Conservation (phyloP, 2,329 filamentous ascomycete species). For the Cladosporium sphaerospermum region DNA sequence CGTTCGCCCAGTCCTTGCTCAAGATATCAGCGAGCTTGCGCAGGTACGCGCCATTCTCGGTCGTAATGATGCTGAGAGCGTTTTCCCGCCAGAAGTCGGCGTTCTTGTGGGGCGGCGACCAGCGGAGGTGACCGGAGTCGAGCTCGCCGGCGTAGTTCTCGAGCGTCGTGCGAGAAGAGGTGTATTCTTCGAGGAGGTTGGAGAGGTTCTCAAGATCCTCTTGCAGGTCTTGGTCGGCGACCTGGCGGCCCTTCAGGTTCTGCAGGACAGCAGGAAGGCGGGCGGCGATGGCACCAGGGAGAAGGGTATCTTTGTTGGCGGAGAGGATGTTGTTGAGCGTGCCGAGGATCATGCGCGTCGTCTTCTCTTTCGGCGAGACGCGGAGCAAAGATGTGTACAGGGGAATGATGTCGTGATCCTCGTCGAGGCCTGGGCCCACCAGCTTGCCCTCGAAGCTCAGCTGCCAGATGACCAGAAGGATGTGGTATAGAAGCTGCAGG, state of each 20-base stretch:
- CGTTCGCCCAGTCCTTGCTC: constrained; percentile 74
- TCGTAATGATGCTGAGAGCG: constrained; percentile 76
- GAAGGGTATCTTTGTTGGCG: constrained; percentile 59
- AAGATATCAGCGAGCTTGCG: constrained; percentile 82
- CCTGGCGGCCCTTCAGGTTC: constrained; percentile 49
- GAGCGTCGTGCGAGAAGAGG: constrained; percentile 60
- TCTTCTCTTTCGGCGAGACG: constrained; percentile 95
- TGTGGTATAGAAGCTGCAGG: constrained; percentile 87
- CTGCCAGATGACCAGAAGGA: constrained; percentile 91
- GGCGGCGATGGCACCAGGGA: constrained; percentile 80
- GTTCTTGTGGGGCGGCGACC: constrained; percentile 87
- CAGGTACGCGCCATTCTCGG: constrained; percentile 70
- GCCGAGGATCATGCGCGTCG: constrained; percentile 81
- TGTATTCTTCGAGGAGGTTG: constrained; percentile 77
- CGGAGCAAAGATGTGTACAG: constrained; percentile 89
- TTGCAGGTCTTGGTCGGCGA: constrained; percentile 47
- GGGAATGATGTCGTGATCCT: constrained; percentile 85
- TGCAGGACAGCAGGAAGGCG: constrained; percentile 62
- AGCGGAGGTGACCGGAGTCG: constrained; percentile 77
- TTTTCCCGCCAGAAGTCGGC: constrained; percentile 88
- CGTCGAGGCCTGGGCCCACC: constrained; percentile 74
- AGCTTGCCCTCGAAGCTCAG: constrained; percentile 76
- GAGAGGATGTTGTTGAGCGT: constrained; percentile 84
- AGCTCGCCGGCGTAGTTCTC: constrained; percentile 74
- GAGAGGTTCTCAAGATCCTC: constrained; percentile 43